A percentile compares a stretch with the other conserved stretches of the same genome.
Evolutionary conservation across 495 filamentous ascomycete genomes (phyloP).

Genomic region (Annulohypoxylon maeteangense): DNA sequence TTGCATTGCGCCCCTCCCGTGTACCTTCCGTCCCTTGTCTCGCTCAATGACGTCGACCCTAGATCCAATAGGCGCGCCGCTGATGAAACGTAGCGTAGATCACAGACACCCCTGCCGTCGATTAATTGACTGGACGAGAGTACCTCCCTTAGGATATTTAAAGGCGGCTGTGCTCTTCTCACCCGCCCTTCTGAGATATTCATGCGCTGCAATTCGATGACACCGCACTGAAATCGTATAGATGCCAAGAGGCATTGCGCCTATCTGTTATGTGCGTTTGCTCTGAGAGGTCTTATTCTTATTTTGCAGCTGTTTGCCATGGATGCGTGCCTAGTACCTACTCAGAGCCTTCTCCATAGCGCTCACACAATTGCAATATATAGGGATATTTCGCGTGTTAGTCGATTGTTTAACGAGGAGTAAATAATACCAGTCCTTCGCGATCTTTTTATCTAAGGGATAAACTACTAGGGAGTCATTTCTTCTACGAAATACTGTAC

Average conservation of each 20-base stretch:
- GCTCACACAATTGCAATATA: too few relatives aligned
- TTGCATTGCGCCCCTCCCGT: not conserved
- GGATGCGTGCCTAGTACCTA: too few relatives aligned
- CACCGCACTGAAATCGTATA: not conserved
- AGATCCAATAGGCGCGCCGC: slow-evolving; percentile 31
- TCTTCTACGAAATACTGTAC: too few relatives aligned
- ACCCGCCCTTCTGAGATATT: not conserved
- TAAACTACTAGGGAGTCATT: too few relatives aligned
- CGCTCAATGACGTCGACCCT: slow-evolving; percentile 33
- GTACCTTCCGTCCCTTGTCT: slow-evolving; percentile 17
- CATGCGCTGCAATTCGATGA: slow-evolving; percentile 22
- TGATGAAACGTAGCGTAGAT: slow-evolving; percentile 39
- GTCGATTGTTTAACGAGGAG: too few relatives aligned
- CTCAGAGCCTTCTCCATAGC: too few relatives aligned
- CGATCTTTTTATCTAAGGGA: too few relatives aligned
- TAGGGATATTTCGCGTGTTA: too few relatives aligned
- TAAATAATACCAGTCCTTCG: too few relatives aligned
- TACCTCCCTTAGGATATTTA: not conserved
- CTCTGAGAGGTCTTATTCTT: too few relatives aligned
- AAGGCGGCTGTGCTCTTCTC: slow-evolving; percentile 36
- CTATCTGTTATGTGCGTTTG: not conserved
- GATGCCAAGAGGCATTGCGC: slow-evolving; percentile 3
- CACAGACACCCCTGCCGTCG: slow-evolving; percentile 24
- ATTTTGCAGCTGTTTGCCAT: not conserved
- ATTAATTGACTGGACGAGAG: slow-evolving; percentile 36